Conservation (phyloP, 768 basidiomycete species). For the Lentinula sp. region DNA sequence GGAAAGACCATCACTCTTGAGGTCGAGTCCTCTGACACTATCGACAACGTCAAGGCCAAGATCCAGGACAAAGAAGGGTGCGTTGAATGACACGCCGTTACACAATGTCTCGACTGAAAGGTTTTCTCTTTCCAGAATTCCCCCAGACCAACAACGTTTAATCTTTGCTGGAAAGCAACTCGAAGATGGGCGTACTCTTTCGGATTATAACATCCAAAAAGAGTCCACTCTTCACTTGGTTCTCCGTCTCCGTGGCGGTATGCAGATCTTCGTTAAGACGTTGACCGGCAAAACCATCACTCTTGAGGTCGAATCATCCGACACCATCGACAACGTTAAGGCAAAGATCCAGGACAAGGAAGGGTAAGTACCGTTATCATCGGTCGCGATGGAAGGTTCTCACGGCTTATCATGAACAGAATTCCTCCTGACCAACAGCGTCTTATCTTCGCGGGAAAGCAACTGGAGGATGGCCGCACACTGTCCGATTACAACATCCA, state of each 20-base stretch:
- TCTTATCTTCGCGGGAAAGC: conserved; percentile 95
- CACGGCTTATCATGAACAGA: conserved; percentile 19
- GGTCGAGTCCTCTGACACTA: conserved; percentile 67
- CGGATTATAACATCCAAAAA: conserved; percentile 65
- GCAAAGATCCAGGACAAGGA: conserved; percentile 86
- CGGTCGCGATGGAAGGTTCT: neutral
- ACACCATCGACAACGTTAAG: conserved; percentile 74
- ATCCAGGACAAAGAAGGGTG: conserved; percentile 87
- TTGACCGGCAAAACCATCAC: conserved; percentile 89
- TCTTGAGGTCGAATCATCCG: conserved; percentile 77
- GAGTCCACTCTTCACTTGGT: conserved; percentile 57
- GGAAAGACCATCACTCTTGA: conserved; percentile 77
- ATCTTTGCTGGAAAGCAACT: conserved; percentile 84
- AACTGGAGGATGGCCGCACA: conserved; percentile 91
- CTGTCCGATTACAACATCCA: conserved; percentile 90
- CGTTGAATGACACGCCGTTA: conserved; percentile 14
- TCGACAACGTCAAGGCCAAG: conserved; percentile 73
- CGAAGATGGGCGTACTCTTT: conserved; percentile 74
- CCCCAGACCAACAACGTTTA: conserved; percentile 72
- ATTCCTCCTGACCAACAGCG: conserved; percentile 91
- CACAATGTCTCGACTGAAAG: neutral
- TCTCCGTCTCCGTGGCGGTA: conserved; percentile 40
- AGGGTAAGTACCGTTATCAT: conserved; percentile 28
- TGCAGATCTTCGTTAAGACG: conserved; percentile 90
- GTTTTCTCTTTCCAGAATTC: conserved; percentile 20